Evolutionary conservation across 1,284 basidiomycete species (phyloP).

Genomic region (Schizophyllum amplum): DNA sequence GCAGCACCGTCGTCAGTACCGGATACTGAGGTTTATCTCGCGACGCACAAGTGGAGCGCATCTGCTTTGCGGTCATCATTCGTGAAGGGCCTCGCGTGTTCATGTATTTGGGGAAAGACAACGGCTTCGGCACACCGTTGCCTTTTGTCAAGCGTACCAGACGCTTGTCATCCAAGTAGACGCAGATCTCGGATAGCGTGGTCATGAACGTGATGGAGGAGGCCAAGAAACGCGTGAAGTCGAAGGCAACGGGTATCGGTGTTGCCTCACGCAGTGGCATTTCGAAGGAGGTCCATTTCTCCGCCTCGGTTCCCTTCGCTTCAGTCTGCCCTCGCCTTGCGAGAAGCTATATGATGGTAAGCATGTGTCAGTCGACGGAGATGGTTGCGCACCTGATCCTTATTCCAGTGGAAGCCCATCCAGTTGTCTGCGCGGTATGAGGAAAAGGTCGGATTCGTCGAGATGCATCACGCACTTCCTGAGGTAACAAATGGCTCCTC

Average conservation of each 20-base stretch:
- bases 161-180: conserved; percentile 74
- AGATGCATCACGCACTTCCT: conserved; percentile 43
- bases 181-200: conserved; percentile 67
- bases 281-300: conserved; percentile 82
- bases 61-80: conserved; percentile 61
- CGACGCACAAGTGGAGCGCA: conserved; percentile 63
- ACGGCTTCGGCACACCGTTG: conserved; percentile 44
- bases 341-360: conserved; percentile 43
- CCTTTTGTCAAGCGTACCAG: conserved; percentile 73
- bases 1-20: too few relatives aligned
- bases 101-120: conserved; percentile 51
- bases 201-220: conserved; percentile 95
- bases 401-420: conserved; percentile 98
- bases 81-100: conserved; percentile 36
- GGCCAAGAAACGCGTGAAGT: conserved; percentile 84
- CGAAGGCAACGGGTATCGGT: conserved; percentile 78
- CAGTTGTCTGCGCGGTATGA: conserved; percentile 49
- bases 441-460: background rate
- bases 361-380: background rate
- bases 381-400: conserved; percentile 56
- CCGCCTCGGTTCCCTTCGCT: conserved; percentile 17
- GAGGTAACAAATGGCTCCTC: conserved; percentile 92
- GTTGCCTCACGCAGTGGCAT: conserved; percentile 84
- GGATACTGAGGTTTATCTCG: conserved; percentile 1
- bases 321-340: conserved; percentile 67